These are phyloP conservation scores for Dendrocalamus latiflorus DNA, from an alignment of 202 grass and related monocot genomes.

Conservation along the genomic window DNA sequence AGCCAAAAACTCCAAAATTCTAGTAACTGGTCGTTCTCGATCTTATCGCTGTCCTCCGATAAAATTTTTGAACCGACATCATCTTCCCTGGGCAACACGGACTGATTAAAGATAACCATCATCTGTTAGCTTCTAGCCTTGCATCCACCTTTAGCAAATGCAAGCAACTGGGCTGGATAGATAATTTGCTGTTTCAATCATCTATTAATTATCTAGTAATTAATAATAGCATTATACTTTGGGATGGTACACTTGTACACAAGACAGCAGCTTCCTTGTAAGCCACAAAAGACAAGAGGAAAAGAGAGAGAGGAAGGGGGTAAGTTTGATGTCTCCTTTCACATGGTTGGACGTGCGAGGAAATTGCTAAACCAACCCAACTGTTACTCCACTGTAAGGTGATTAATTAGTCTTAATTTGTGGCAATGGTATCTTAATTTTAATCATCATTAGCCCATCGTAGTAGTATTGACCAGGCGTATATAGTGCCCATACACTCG, in stretches of 20 bases:
- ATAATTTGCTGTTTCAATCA: neutral
- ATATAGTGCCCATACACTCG: neutral
- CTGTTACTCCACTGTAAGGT: neutral
- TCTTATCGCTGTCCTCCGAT: too few species aligned
- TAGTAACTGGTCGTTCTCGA: too few species aligned
- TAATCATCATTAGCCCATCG: conserved; percentile 9
- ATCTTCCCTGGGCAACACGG: too few species aligned
- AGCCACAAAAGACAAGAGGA: conserved; percentile 50
- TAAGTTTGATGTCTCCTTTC: conserved; percentile 31
- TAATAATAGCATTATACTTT: neutral
- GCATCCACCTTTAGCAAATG: neutral
- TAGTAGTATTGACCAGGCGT: neutral
- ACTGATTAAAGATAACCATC: neutral
- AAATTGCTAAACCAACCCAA: neutral
- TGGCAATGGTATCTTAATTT: neutral
- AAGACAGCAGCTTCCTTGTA: conserved; percentile 29
- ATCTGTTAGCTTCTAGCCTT: neutral
- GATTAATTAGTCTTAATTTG: neutral
- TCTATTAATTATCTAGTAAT: neutral
- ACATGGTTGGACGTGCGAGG: conserved; percentile 15
- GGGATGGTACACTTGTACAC: neutral
- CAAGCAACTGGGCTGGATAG: neutral
- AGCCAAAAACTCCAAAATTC: too few species aligned
- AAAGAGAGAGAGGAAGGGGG: neutral
- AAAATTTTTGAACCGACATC: too few species aligned